Percentiles rank a stretch among this genome's conserved stretches.
phyloP scores from a whole-genome alignment of 306 rosid genomes.

The Cucurbita ficifolia region DNA sequence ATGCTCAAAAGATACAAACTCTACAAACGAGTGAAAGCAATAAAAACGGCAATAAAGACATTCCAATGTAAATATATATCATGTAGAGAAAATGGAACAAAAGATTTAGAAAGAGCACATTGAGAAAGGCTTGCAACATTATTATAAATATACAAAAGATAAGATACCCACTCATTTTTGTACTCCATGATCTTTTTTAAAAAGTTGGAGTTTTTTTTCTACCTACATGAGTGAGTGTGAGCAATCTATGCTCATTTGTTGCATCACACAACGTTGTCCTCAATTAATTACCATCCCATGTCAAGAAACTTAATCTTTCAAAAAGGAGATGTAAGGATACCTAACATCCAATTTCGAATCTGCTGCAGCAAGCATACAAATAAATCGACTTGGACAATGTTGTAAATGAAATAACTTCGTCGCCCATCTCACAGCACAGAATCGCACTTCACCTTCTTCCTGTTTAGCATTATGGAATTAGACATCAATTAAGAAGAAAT shows the following conservation, averaged over 20 bases:
- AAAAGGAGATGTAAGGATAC: conserved; percentile 20
- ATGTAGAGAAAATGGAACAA: no score
- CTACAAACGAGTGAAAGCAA: no score
- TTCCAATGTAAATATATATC: no score
- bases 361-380: conserved; percentile 78
- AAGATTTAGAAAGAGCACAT: no score
- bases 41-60: no score
- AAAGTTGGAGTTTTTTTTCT: neutral
- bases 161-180: neutral
- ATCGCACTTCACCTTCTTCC: conserved; percentile 90
- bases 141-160: neutral
- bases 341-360: conserved; percentile 83
- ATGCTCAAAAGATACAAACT: no score
- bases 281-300: neutral
- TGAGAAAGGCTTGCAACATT: no score
- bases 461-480: conserved; percentile 24
- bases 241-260: neutral
- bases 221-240: neutral
- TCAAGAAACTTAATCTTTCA: neutral
- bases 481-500: neutral
- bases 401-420: conserved; percentile 65
- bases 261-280: neutral
- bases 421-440: conserved; percentile 85
- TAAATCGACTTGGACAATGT: conserved; percentile 83
- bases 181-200: neutral